Conservation (phyloP, 441 rosid species). For the Sinapis alba region DNA sequence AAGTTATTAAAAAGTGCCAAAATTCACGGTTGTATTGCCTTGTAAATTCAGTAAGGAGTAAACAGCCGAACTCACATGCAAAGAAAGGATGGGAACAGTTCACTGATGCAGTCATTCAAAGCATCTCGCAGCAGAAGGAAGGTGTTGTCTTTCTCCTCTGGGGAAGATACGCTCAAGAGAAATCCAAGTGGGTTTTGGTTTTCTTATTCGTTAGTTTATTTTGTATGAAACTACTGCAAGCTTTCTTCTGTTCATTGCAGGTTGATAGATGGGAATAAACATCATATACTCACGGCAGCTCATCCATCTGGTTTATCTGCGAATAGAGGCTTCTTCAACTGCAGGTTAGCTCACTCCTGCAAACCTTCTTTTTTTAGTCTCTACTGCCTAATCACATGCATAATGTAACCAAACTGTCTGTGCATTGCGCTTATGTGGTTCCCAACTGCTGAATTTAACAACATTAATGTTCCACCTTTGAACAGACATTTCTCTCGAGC, state of each 20-base stretch:
- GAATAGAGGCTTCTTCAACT: constrained; percentile 90
- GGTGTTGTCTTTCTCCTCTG: constrained; percentile 94
- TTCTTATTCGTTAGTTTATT: constrained; percentile 9
- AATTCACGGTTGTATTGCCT: background rate
- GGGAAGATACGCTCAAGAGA: constrained; percentile 76
- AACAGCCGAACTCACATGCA: constrained; percentile 93
- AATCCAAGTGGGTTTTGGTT: constrained; percentile 58
- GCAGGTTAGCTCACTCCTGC: constrained; percentile 55
- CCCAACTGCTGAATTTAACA: constrained; percentile 6
- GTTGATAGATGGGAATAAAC: constrained; percentile 82
- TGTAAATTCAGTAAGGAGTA: constrained; percentile 62
- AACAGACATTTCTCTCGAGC: constrained; percentile 85
- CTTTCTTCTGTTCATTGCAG: constrained; percentile 42
- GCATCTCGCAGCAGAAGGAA: constrained; percentile 76
- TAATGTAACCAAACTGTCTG: background rate
- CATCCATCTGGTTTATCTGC: constrained; percentile 99
- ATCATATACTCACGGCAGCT: constrained; percentile 92
- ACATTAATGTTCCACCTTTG: constrained; percentile 16
- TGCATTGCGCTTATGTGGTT: background rate
- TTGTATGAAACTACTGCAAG: constrained; percentile 1
- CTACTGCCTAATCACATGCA: background rate
- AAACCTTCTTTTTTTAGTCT: background rate
- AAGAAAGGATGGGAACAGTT: constrained; percentile 99
- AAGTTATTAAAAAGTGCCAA: background rate
- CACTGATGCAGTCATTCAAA: constrained; percentile 84